A percentile compares a stretch with the other conserved stretches of the same genome.
These are phyloP conservation scores for Ustilago crameri DNA, from an alignment of 1,284 basidiomycete species.

Conservation along the genomic window DNA sequence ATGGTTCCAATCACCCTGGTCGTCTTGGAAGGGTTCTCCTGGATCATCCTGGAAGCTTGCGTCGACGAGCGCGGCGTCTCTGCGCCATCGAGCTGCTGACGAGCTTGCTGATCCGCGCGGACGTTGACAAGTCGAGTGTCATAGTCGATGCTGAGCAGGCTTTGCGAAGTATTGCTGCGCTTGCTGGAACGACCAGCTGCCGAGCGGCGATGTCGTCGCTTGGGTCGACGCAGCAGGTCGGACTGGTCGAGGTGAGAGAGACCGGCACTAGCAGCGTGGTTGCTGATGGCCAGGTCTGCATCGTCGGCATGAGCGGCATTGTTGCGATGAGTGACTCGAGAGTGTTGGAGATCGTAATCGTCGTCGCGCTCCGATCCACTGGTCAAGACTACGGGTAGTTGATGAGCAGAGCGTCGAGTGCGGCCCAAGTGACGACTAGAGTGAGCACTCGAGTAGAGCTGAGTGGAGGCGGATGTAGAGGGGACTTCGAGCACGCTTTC, in stretches of 20 bases:
- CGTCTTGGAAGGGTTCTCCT: conserved; percentile 32
- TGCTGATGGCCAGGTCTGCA: conserved; percentile 38
- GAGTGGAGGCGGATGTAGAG: conserved; percentile 23
- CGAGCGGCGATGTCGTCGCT: conserved; percentile 38
- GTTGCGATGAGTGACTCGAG: conserved; percentile 4
- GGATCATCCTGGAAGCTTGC: conserved; percentile 15
- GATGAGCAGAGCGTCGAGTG: conserved; percentile 6
- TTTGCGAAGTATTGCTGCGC: conserved; percentile 48
- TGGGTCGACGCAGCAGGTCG: conserved; percentile 32
- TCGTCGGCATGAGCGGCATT: conserved; percentile 9
- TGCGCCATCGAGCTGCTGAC: conserved; percentile 16
- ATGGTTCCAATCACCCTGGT: conserved; percentile 44
- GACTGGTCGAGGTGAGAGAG: conserved; percentile 26
- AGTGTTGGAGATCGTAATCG: background rate
- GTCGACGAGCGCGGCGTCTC: conserved; percentile 25
- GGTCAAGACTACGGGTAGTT: conserved; percentile 34
- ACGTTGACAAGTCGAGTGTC: conserved; percentile 19
- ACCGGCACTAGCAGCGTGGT: conserved; percentile 46
- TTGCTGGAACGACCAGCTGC: conserved; percentile 45
- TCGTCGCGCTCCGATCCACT: conserved; percentile 35
- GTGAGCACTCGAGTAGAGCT: conserved; percentile 36
- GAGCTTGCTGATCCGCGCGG: conserved; percentile 1
- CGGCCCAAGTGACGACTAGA: conserved; percentile 26
- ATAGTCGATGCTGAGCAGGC: conserved; percentile 36
- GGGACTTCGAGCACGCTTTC: conserved; percentile 28